Evolutionary conservation across 495 filamentous ascomycete species (phyloP).

Genomic region (Aspergillus hancockii): DNA sequence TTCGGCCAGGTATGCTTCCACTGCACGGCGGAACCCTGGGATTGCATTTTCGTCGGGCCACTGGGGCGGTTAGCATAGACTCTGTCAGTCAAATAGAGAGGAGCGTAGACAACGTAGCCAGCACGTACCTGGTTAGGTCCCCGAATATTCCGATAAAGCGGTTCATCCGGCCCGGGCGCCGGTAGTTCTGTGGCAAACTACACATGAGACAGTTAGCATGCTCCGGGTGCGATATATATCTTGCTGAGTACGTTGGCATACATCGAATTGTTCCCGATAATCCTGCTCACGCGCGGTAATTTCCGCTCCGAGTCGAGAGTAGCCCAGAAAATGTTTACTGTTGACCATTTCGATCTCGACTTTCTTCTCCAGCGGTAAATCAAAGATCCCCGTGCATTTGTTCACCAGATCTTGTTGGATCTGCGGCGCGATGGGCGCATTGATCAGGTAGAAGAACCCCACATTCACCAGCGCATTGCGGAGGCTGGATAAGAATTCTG

Average conservation of each 20-base stretch:
- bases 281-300: constrained; percentile 46
- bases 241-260: constrained; percentile 48
- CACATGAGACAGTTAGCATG: neutral
- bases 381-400: constrained; percentile 75
- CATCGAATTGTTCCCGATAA: constrained; percentile 84
- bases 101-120: neutral
- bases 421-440: constrained; percentile 71
- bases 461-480: constrained; percentile 84
- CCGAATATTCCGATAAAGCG: constrained; percentile 75
- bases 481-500: constrained; percentile 68
- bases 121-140: constrained; percentile 65
- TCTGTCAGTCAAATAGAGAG: neutral
- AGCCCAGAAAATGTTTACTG: constrained; percentile 60
- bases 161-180: constrained; percentile 60
- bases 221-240: neutral
- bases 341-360: constrained; percentile 90
- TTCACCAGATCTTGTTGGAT: constrained; percentile 67
- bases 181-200: constrained; percentile 64
- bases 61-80: constrained; percentile 33
- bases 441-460: constrained; percentile 89
- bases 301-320: constrained; percentile 50
- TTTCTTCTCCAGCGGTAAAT: constrained; percentile 80
- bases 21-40: constrained; percentile 69
- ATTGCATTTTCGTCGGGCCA: constrained; percentile 74
- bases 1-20: constrained; percentile 71